Conservation (phyloP, 1,284 basidiomycete genomes). For the Malassezia nana region DNA sequence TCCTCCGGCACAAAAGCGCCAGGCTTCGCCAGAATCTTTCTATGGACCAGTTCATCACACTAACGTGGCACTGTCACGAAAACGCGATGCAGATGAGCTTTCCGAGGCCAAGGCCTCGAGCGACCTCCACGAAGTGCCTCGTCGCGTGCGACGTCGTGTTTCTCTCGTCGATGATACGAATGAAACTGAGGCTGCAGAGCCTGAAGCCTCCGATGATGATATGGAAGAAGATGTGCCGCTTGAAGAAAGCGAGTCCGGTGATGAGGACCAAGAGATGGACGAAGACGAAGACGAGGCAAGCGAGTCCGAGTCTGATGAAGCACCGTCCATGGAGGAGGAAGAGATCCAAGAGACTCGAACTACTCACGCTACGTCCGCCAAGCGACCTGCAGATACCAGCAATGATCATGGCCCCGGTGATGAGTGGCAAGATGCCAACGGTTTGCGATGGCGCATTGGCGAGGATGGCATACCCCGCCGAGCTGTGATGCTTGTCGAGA, state of each 20-base stretch:
- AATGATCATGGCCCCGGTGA: slow-evolving; percentile 36
- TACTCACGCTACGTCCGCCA: neutral
- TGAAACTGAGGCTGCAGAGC: neutral
- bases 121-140: neutral
- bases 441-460: slow-evolving; percentile 35
- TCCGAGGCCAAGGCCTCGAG: neutral
- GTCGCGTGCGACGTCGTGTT: slow-evolving; percentile 1
- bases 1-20: neutral
- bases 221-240: neutral
- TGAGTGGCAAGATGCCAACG: slow-evolving; percentile 38
- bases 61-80: neutral
- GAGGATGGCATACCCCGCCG: slow-evolving; percentile 22
- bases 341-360: neutral
- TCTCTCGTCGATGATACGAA: neutral
- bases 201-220: neutral
- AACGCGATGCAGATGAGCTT: slow-evolving; percentile 6
- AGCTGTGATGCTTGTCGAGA: slow-evolving; percentile 32
- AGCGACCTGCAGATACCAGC: slow-evolving; percentile 29
- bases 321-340: neutral
- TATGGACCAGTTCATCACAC: neutral
- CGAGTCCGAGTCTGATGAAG: neutral
- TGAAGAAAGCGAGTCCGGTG: neutral
- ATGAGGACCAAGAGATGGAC: neutral
- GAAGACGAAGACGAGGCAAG: neutral
- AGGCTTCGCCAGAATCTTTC: neutral